Conservation (phyloP, 2,329 filamentous ascomycete genomes). For the Exophiala lecanii-corni region DNA sequence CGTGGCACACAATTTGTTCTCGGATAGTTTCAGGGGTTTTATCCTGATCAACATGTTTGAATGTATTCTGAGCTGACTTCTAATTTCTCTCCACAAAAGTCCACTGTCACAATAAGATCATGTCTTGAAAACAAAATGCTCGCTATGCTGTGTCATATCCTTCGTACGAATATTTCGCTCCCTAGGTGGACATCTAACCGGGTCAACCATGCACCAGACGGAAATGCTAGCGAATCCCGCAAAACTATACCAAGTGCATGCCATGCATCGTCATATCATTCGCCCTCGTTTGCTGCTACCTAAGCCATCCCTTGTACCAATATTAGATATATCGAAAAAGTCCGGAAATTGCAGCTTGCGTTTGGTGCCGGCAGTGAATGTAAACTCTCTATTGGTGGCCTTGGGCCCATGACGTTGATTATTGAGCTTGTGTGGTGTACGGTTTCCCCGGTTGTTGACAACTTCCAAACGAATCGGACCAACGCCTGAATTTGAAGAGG, state of each 20-base stretch:
- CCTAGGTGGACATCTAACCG: not conserved
- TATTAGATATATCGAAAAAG: slow-evolving; percentile 46
- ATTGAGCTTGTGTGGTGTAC: slow-evolving; percentile 37
- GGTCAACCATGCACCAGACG: not conserved
- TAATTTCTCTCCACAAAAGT: too few species aligned
- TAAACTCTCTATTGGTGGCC: slow-evolving; percentile 36
- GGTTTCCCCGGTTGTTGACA: slow-evolving; percentile 38
- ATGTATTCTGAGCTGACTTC: too few species aligned
- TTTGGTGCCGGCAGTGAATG: slow-evolving; percentile 42
- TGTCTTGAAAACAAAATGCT: slow-evolving; percentile 11
- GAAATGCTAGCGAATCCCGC: slow-evolving; percentile 1
- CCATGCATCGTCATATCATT: slow-evolving; percentile 30
- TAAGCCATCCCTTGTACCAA: slow-evolving; percentile 38
- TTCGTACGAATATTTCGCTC: slow-evolving; percentile 11
- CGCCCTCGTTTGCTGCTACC: slow-evolving; percentile 41
- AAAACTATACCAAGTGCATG: slow-evolving; percentile 1
- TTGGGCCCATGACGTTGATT: slow-evolving; percentile 35
- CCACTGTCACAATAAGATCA: not conserved
- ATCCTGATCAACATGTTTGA: too few species aligned
- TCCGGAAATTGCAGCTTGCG: slow-evolving; percentile 44
- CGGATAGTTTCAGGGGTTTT: too few species aligned
- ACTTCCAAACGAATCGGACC: slow-evolving; percentile 41
- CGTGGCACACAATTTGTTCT: too few species aligned
- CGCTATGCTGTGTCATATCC: slow-evolving; percentile 22
- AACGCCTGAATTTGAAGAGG: slow-evolving; percentile 23